phyloP scores from a whole-genome alignment of 495 filamentous ascomycete genomes.

The Penicillium alfredii region DNA sequence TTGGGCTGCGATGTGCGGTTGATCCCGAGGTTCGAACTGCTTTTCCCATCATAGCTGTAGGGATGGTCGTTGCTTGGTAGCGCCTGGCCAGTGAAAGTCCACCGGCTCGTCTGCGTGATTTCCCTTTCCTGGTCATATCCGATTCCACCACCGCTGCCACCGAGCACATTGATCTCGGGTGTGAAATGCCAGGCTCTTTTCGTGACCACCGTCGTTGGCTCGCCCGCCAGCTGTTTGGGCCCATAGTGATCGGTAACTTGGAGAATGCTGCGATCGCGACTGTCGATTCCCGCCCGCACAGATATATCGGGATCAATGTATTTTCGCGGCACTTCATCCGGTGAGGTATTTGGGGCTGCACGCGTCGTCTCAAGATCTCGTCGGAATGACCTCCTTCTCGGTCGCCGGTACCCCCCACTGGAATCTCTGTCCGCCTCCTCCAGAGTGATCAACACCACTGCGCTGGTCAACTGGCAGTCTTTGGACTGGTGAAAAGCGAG shows the following conservation, averaged over 20 bases:
- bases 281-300: not conserved
- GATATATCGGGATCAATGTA: too few species aligned
- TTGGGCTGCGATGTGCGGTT: not conserved
- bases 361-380: not conserved
- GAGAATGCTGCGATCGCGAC: not conserved
- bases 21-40: not conserved
- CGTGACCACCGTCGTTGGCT: constrained; percentile 2
- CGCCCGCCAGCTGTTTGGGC: constrained; percentile 1
- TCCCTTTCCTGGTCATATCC: constrained; percentile 2
- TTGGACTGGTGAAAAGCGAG: constrained; percentile 5
- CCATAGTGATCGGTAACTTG: constrained; percentile 7
- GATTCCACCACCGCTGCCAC: constrained; percentile 2
- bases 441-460: constrained; percentile 4
- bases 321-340: too few species aligned
- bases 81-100: constrained; percentile 6
- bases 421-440: not conserved
- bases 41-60: not conserved
- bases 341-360: too few species aligned
- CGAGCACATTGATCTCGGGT: constrained; percentile 3
- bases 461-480: constrained; percentile 5
- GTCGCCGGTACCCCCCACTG: not conserved
- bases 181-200: constrained; percentile 4
- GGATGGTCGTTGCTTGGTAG: constrained; percentile 1
- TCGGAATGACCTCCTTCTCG: not conserved
- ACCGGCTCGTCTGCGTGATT: constrained; percentile 2